A percentile compares a stretch with the other conserved stretches of the same genome.
These are phyloP conservation scores for Globisporangium carolinianum DNA, from an alignment of 352 stramenopile species.

Conservation along the genomic window DNA sequence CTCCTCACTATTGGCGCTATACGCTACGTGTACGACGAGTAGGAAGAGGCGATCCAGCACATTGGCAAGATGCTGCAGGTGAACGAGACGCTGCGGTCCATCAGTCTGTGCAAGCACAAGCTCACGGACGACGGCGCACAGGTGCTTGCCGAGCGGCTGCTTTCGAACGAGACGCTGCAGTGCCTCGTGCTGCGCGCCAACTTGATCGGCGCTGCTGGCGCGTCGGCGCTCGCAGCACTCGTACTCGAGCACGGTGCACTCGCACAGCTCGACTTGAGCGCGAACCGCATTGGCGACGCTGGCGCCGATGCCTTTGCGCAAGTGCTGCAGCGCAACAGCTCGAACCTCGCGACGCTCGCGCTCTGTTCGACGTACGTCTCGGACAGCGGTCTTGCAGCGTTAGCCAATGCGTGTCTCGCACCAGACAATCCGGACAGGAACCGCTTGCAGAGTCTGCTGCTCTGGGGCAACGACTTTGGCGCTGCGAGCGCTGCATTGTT, in stretches of 20 bases:
- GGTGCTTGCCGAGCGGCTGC: slow-evolving; percentile 60
- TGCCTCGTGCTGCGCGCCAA: slow-evolving; percentile 57
- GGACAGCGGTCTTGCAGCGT: slow-evolving; percentile 33
- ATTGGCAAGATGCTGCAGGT: slow-evolving; percentile 72
- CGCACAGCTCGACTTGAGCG: slow-evolving; percentile 48
- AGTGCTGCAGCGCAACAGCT: slow-evolving; percentile 35
- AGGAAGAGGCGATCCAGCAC: slow-evolving; percentile 63
- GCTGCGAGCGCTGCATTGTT: slow-evolving; percentile 23
- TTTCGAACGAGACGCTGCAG: slow-evolving; percentile 58
- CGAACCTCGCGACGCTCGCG: slow-evolving; percentile 31
- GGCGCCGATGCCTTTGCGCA: slow-evolving; percentile 48
- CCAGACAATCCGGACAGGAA: slow-evolving; percentile 19
- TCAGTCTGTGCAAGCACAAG: slow-evolving; percentile 68
- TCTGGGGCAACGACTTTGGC: slow-evolving; percentile 74
- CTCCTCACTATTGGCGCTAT: not conserved
- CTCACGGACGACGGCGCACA: slow-evolving; percentile 63
- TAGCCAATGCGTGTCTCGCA: slow-evolving; percentile 35
- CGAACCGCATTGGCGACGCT: slow-evolving; percentile 57
- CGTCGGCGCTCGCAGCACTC: slow-evolving; percentile 45
- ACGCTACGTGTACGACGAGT: not conserved
- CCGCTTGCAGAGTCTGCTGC: slow-evolving; percentile 33
- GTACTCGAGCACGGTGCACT: slow-evolving; percentile 42
- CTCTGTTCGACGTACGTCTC: slow-evolving; percentile 57
- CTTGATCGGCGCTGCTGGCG: slow-evolving; percentile 50
- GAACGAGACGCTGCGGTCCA: slow-evolving; percentile 41